These are phyloP conservation scores for Allantophomopsis cytisporea DNA, from an alignment of 2,329 filamentous ascomycete species.

Conservation along the genomic window DNA sequence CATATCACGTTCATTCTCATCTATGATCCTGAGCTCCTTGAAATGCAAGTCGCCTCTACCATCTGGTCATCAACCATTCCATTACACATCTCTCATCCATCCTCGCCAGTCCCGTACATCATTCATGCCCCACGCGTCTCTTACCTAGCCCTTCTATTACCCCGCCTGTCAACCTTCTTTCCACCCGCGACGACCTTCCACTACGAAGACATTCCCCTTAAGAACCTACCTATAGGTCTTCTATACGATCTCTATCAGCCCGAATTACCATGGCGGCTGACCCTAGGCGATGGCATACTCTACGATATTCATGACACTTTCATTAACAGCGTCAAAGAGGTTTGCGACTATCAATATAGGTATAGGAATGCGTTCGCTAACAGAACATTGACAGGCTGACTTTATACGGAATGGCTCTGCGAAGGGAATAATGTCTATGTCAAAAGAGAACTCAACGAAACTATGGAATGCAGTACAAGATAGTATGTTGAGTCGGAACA, in stretches of 20 bases:
- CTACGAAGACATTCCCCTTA: conserved; percentile 53
- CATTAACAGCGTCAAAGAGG: conserved; percentile 57
- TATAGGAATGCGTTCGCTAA: not conserved
- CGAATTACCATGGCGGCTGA: conserved; percentile 46
- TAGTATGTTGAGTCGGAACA: conserved; percentile 24
- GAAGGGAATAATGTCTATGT: conserved; percentile 58
- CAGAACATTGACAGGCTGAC: conserved; percentile 24
- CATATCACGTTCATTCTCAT: too few relatives aligned
- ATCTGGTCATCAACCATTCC: conserved; percentile 19
- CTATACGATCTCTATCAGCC: conserved; percentile 47
- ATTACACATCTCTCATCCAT: conserved; percentile 17
- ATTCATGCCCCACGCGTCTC: conserved; percentile 51
- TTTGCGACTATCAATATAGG: conserved; percentile 5
- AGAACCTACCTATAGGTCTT: conserved; percentile 57
- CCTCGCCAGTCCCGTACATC: conserved; percentile 19
- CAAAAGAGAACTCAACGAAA: conserved; percentile 51
- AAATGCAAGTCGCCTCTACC: conserved; percentile 8
- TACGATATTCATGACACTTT: conserved; percentile 43
- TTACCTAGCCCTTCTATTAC: conserved; percentile 53
- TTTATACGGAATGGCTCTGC: conserved; percentile 57
- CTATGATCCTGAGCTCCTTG: not conserved
- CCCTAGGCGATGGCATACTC: conserved; percentile 42
- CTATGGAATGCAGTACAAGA: conserved; percentile 52
- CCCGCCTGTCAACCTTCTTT: conserved; percentile 31
- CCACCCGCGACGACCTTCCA: conserved; percentile 28